Conservation (phyloP, 805 yeast species). For the Suhomyces vadensis region DNA sequence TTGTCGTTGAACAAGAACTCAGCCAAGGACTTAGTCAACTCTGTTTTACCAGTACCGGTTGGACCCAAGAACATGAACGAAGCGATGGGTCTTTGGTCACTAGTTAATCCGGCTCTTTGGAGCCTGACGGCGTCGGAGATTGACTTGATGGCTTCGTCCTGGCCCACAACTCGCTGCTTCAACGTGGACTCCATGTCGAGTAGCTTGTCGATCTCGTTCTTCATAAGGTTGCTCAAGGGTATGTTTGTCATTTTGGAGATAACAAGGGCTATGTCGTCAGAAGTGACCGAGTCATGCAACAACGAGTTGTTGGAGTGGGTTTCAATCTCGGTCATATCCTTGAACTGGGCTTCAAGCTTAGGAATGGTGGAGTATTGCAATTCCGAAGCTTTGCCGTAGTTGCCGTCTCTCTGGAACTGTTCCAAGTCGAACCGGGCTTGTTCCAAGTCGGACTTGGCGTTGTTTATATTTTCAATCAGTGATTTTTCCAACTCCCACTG, state of each 20-base stretch:
- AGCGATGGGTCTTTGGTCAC: slow-evolving; percentile 93
- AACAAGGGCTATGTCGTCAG: slow-evolving; percentile 92
- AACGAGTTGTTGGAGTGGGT: slow-evolving; percentile 34
- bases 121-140: slow-evolving; percentile 92
- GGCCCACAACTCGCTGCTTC: slow-evolving; percentile 84
- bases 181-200: slow-evolving; percentile 82
- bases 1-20: slow-evolving; percentile 90
- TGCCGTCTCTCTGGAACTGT: slow-evolving; percentile 77
- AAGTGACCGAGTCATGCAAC: slow-evolving; percentile 88
- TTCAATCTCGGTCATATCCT: slow-evolving; percentile 40
- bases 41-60: slow-evolving; percentile 98
- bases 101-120: slow-evolving; percentile 95
- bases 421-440: slow-evolving; percentile 82
- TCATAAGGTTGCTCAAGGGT: slow-evolving; percentile 86
- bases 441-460: slow-evolving; percentile 80
- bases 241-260: slow-evolving; percentile 95
- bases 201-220: slow-evolving; percentile 91
- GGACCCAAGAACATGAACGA: slow-evolving; percentile 97
- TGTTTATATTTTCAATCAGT: slow-evolving; percentile 74
- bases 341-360: slow-evolving; percentile 63
- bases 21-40: slow-evolving; percentile 88
- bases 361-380: slow-evolving; percentile 88
- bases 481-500: slow-evolving; percentile 85
- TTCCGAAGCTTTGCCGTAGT: slow-evolving; percentile 86
- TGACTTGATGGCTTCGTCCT: slow-evolving; percentile 89